Evolutionary conservation across 257 asterid species (phyloP), one percentile per base, ranked within the genome.

Genomic region (Fraxinus cuspidata): DNA sequence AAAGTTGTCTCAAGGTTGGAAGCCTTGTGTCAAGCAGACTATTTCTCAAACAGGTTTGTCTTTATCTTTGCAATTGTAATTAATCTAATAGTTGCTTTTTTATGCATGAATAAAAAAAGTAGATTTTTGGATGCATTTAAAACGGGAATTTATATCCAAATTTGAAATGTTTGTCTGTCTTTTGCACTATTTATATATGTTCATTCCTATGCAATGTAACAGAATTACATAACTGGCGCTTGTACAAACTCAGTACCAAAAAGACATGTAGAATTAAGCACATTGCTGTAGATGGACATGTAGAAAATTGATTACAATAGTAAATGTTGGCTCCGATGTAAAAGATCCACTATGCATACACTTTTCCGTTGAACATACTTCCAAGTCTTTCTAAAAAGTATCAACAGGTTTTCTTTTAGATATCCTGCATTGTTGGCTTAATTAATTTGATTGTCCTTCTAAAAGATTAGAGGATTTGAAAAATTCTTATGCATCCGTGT

Each of bases 1-100:
- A 64, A 96, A 90, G 85, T 40, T 86, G 38, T 90, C 82, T 74
- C 97, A 89, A 88, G 87, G 85, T 82, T 96, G 99, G 99, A 96
- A 92, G 91, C 98, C 98, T 81, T 90, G 94, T 80, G 79, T 88
- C 79, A 84, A 89, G 79, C 92, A 88, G 80, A 74, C 92, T 71
- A 84, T 89, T 82, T 80, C 93, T 65, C 86, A 74, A 78, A 79
- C 96, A 88, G 98, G 99, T 95, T 70, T 27, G 83, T 23, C 18
- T 56, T 58, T 37, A 0, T 37, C 47, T 71, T 27, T 31, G 35
- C 34, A 25, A 18, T 63, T 63, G 69, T 8, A 27, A 25, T 63
- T 11, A 60, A 27, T 63, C 19, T 63, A 63, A 27, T 25, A 25
- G 35, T 63, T 63, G 7, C 3, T 3, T 63, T 3, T 25, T 63